Conservation (phyloP, 352 stramenopile genomes). For the Pilasporangium apinafurcum region DNA sequence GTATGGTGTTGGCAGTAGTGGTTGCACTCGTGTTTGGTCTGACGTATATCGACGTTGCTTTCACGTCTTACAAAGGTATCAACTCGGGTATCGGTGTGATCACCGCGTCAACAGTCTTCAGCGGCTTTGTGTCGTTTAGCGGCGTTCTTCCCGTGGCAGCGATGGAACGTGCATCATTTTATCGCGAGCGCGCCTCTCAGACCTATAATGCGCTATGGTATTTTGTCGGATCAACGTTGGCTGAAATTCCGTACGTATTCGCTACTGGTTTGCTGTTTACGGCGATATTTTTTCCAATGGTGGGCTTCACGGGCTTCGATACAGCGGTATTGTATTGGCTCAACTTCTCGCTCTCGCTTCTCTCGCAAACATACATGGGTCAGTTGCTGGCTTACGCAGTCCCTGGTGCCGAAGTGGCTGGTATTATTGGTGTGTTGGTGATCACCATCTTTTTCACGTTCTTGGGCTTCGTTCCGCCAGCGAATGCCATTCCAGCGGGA, state of each 20-base stretch:
- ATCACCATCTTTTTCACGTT: conserved; percentile 34
- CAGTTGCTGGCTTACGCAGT: conserved; percentile 28
- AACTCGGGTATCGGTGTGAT: conserved; percentile 53
- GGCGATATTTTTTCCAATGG: conserved; percentile 34
- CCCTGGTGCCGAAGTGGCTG: conserved; percentile 23
- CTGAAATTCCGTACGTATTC: conserved; percentile 68
- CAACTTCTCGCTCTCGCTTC: conserved; percentile 18
- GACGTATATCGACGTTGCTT: conserved; percentile 25
- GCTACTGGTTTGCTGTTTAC: conserved; percentile 25
- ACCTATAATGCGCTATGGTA: conserved; percentile 82
- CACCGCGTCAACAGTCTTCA: conserved; percentile 71
- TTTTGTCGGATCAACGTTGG: conserved; percentile 61
- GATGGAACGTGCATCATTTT: conserved; percentile 83
- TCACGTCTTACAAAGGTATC: conserved; percentile 16
- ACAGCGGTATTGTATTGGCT: conserved; percentile 35
- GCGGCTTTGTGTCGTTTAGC: conserved; percentile 64
- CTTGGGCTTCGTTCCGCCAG: conserved; percentile 29
- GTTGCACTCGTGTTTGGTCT: conserved; percentile 64
- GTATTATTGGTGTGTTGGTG: conserved; percentile 27
- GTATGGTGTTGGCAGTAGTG: conserved; percentile 40
- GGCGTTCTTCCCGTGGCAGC: conserved; percentile 68
- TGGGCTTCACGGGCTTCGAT: conserved; percentile 30
- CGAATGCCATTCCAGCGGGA: conserved; percentile 18
- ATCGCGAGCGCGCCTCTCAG: conserved; percentile 81
- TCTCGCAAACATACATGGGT: conserved; percentile 28